Base-by-base conservation (phyloP, 139 green algal species). In the Chlamydomonas sphaeroides region DNA sequence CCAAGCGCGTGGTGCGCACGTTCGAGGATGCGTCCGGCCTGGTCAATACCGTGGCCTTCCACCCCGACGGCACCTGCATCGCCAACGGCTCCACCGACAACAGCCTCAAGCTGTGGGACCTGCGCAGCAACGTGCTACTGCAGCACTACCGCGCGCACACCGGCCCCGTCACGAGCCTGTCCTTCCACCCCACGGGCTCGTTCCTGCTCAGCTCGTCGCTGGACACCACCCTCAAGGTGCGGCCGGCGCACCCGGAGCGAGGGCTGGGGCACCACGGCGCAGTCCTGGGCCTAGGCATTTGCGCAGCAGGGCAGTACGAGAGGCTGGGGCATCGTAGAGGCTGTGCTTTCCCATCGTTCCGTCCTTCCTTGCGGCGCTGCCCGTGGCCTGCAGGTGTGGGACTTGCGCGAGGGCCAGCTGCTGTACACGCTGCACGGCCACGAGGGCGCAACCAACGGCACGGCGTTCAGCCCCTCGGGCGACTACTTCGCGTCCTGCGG, bases 371-470 rank as follows among this genome's bases (percentile, higher is more conserved):
- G n/a, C n/a, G n/a, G n/a, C n/a, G n/a, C n/a, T n/a, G n/a, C n/a
- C n/a, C n/a, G n/a, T n/a, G n/a, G n/a, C 45, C 45, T 14, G 21
- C 88, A 93, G 88, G 85, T 97, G 11, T 98, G 94, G 94, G 95
- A 98, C 83, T 77, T 98, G 79, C 89, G 93, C 2, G 95, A 97
- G 86, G 94, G 95, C 1, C 91, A 95, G 84, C 90, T 98, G 32
- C 95, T 97, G 80, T 98, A 98, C 89, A 98, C 95, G 23, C 90
- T 98, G 81, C 92, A 97, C 81, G 95, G 94, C 68, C 95, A 98
- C 84, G 94, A 98, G 72, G 95, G 94, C 15, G 90, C 94, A 14
- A 92, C 90, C 5, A 86, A 90, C 28, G 91, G 83, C 21, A 92
- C 90, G 3, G 77, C 78, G 56, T 98, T 98, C 86, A 94, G 88